Conservation (phyloP, 2,329 filamentous ascomycete genomes). For the Colletotrichum sublineola region DNA sequence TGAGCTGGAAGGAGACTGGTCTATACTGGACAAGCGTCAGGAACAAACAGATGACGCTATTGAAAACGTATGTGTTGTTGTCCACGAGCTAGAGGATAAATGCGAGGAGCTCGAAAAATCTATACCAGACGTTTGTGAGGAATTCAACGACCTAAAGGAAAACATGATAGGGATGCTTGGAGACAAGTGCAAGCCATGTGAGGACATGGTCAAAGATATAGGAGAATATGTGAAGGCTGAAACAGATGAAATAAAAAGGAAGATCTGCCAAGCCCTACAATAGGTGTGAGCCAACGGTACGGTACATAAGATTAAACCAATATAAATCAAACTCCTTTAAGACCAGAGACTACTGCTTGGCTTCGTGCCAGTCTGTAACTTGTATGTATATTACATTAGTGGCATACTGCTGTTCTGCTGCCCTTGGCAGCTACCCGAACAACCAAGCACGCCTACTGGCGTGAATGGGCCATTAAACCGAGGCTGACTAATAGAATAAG, state of each 20-base stretch:
- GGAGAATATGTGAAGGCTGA: neutral
- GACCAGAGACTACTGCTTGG: too few relatives aligned
- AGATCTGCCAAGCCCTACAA: neutral
- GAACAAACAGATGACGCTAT: neutral
- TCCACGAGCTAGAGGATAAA: neutral
- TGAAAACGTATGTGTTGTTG: neutral
- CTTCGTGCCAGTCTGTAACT: too few relatives aligned
- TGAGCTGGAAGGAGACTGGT: neutral
- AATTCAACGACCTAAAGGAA: neutral
- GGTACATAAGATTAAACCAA: too few relatives aligned
- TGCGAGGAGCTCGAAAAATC: neutral
- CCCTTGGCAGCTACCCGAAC: too few relatives aligned
- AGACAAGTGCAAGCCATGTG: neutral
- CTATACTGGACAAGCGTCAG: neutral
- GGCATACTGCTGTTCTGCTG: too few relatives aligned
- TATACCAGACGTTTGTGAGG: neutral
- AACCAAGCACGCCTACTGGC: too few relatives aligned
- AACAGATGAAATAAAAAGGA: neutral
- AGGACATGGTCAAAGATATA: neutral
- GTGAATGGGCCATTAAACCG: too few relatives aligned
- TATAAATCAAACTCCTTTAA: too few relatives aligned
- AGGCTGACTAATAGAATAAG: too few relatives aligned
- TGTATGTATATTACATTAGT: too few relatives aligned
- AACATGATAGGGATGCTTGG: neutral
- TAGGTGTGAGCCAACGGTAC: neutral